Evolutionary conservation across 1,139 yeast genomes (phyloP), one percentile per base, ranked within the genome.

Genomic region (Kodamaea ohmeri): DNA sequence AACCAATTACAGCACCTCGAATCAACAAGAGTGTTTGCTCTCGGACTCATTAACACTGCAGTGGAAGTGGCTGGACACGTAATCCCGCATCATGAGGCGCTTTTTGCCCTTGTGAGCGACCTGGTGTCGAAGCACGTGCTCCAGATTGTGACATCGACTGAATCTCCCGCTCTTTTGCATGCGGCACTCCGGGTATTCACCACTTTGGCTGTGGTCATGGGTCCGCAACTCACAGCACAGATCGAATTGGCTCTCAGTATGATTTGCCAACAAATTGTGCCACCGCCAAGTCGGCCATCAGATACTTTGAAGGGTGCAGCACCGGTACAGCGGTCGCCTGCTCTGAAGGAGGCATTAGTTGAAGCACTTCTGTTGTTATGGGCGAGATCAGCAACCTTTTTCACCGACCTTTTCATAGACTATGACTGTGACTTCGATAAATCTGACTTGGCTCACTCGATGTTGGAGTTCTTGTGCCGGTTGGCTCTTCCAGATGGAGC

Each of bases 391-490:
- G 94, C 96, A 1, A 65, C 76, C 3, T 83, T 88, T 44, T 89
- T 90, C 58, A 78, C 90, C 9, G 76, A 79, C 35, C 61, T 89
- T 29, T 92, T 85, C 55, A 81, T 86, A 39, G 83, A 83, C 42
- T 94, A 81, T 55, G 98, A 94, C 60, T 92, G 97, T 61, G 94
- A 89, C 54, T 82, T 89, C 47, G 95, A 89, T 46, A 77, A 94
- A 47, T 74, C 84, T 1, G 97, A 94, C 57, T 63, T 94, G 42
- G 73, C 95, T n/a, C 75, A 74, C 17, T 77, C 78, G 32, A 65
- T 86, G 19, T 60, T 92, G 36, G 83, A 83, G 35, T 78, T 83
- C 39, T 69, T 94, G 38, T 81, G 95, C 44, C 75, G 83, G 38
- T 67, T 87, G 30, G 80, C 96, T 0, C 72, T 85, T 34, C 94